phyloP scores from a whole-genome alignment of 2,329 filamentous ascomycete genomes.

The Sclerotinia spermophila region DNA sequence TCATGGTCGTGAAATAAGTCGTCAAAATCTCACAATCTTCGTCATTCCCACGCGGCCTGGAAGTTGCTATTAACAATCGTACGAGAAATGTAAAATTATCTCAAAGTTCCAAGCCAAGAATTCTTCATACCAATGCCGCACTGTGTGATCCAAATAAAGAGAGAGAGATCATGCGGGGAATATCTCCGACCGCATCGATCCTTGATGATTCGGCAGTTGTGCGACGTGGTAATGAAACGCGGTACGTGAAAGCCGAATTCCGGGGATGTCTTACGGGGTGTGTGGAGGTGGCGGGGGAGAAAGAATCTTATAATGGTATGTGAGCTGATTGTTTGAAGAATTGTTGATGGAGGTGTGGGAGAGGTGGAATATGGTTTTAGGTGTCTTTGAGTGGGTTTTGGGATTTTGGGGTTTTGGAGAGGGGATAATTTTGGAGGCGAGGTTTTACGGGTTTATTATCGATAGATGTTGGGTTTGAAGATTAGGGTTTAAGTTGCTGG shows the following conservation, averaged over 20 bases:
- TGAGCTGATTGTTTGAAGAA: no score
- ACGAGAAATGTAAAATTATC: no score
- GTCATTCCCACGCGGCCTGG: no score
- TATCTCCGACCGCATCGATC: neutral
- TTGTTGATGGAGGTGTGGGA: neutral
- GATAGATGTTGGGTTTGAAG: neutral
- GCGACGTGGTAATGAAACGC: neutral
- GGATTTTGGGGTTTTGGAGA: fast-evolving
- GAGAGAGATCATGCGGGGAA: neutral
- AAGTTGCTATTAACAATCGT: no score
- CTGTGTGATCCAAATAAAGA: neutral
- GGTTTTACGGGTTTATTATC: neutral
- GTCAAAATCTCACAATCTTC: no score
- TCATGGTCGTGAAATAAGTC: no score
- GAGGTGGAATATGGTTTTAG: neutral
- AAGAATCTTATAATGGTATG: no score
- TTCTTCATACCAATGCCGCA: neutral
- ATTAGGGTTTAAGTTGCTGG: neutral
- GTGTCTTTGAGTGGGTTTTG: neutral
- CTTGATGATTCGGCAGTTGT: neutral
- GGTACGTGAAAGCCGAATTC: neutral
- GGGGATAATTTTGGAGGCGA: neutral
- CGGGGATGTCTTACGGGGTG: neutral
- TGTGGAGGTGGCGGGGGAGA: no score
- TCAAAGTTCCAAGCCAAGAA: neutral